phyloP scores from a whole-genome alignment of 805 yeast species.

The Ogataea sp. region DNA sequence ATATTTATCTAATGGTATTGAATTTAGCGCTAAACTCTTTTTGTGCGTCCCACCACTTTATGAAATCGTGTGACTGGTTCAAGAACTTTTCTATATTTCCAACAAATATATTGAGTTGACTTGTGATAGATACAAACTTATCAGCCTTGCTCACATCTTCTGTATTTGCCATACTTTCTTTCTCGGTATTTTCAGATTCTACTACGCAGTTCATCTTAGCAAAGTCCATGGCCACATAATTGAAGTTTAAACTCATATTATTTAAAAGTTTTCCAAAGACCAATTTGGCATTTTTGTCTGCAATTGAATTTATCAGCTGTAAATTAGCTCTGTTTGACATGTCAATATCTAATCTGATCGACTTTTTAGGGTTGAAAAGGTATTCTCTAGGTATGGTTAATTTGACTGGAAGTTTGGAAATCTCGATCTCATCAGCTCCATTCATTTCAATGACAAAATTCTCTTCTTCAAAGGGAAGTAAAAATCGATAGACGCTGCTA shows the following conservation, averaged over 20 bases:
- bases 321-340: slow-evolving; percentile 21
- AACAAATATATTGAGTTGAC: slow-evolving; percentile 24
- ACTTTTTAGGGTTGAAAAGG: slow-evolving; percentile 16
- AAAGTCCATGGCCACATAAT: slow-evolving; percentile 13
- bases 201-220: slow-evolving; percentile 6
- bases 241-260: slow-evolving; percentile 23
- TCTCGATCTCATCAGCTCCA: slow-evolving; percentile 17
- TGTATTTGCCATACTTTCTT: background rate
- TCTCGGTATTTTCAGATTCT: background rate
- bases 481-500: slow-evolving; percentile 21
- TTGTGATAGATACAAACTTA: slow-evolving; percentile 18
- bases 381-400: slow-evolving; percentile 25
- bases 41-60: slow-evolving; percentile 18
- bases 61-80: slow-evolving; percentile 18
- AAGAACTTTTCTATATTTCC: slow-evolving; percentile 26
- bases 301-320: slow-evolving; percentile 18
- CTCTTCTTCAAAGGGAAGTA: slow-evolving; percentile 18
- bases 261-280: slow-evolving; percentile 24
- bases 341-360: slow-evolving; percentile 22
- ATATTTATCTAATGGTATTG: too few relatives aligned
- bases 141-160: background rate
- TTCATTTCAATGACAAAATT: slow-evolving; percentile 19
- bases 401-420: slow-evolving; percentile 19
- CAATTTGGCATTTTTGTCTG: slow-evolving; percentile 19
- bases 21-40: background rate